Conservation (phyloP, 495 filamentous ascomycete genomes). For the Neurospora pannonica region DNA sequence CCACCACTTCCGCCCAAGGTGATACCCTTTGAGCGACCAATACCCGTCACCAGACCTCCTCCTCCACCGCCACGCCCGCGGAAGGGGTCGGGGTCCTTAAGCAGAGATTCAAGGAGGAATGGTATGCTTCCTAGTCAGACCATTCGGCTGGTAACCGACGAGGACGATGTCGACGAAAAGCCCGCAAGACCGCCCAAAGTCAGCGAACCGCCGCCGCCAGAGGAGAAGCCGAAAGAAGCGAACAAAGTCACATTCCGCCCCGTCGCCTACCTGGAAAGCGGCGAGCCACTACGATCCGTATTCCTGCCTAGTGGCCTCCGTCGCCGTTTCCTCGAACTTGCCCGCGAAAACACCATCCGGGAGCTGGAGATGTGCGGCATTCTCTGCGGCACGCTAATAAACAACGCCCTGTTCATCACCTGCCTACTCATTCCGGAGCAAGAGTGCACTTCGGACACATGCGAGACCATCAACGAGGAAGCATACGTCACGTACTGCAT, state of each 20-base stretch:
- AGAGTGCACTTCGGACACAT: slow-evolving; percentile 79
- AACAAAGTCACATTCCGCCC: slow-evolving; percentile 62
- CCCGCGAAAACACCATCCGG: slow-evolving; percentile 60
- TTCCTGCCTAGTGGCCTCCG: slow-evolving; percentile 77
- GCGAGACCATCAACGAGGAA: slow-evolving; percentile 80
- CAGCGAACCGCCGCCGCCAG: slow-evolving; percentile 13
- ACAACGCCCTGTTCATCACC: slow-evolving; percentile 86
- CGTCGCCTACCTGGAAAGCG: slow-evolving; percentile 80
- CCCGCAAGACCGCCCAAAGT: neutral
- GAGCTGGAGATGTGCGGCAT: slow-evolving; percentile 94
- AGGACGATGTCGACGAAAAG: neutral
- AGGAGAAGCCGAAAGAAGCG: slow-evolving; percentile 15
- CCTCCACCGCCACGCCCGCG: slow-evolving; percentile 12
- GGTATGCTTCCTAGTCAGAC: neutral
- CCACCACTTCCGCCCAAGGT: slow-evolving; percentile 41
- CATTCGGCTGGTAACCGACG: neutral
- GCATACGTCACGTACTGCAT: slow-evolving; percentile 82
- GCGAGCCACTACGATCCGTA: slow-evolving; percentile 72
- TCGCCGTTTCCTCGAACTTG: slow-evolving; percentile 57
- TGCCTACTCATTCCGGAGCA: slow-evolving; percentile 87
- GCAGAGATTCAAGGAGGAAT: neutral
- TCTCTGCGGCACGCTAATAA: slow-evolving; percentile 80
- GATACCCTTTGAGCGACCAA: neutral
- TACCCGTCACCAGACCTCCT: neutral
- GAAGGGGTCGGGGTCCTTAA: slow-evolving; percentile 12